These are phyloP conservation scores for Talaromyces stipitatus DNA, from an alignment of 495 filamentous ascomycete genomes.

Conservation along the genomic window DNA sequence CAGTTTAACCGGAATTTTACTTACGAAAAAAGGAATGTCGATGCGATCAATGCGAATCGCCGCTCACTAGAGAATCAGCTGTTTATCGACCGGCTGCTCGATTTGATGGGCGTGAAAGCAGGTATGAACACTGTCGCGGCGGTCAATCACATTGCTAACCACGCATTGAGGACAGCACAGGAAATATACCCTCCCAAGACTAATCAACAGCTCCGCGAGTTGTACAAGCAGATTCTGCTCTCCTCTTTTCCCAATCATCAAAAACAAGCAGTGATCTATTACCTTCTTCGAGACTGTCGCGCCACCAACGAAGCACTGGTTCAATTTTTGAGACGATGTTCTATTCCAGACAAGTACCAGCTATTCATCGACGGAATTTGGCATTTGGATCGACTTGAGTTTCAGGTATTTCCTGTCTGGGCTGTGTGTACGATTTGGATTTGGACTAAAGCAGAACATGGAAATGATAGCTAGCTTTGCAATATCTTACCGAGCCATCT, in stretches of 20 bases:
- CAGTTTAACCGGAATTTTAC: conserved; percentile 52
- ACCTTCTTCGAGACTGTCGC: conserved; percentile 69
- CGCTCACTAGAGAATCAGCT: conserved; percentile 56
- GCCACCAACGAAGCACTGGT: conserved; percentile 39
- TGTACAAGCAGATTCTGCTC: conserved; percentile 56
- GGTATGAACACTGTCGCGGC: conserved; percentile 31
- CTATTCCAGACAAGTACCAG: conserved; percentile 59
- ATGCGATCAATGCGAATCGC: conserved; percentile 54
- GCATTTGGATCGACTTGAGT: conserved; percentile 65
- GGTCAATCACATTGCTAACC: background rate
- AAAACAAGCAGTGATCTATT: conserved; percentile 73
- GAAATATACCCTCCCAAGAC: conserved; percentile 64
- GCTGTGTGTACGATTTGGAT: background rate
- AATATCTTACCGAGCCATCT: conserved; percentile 66
- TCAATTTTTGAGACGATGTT: conserved; percentile 46
- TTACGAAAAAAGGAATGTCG: conserved; percentile 49
- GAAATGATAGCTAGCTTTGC: conserved; percentile 49
- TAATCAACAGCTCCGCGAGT: conserved; percentile 52
- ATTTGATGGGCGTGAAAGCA: conserved; percentile 59
- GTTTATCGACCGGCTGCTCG: conserved; percentile 68
- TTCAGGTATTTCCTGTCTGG: conserved; percentile 37
- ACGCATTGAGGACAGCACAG: conserved; percentile 26
- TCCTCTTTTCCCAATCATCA: conserved; percentile 56
- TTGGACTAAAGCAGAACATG: conserved; percentile 10
- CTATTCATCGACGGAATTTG: conserved; percentile 76